These are phyloP conservation scores for Suillus variegatus DNA, from an alignment of 768 basidiomycete species.

Conservation along the genomic window DNA sequence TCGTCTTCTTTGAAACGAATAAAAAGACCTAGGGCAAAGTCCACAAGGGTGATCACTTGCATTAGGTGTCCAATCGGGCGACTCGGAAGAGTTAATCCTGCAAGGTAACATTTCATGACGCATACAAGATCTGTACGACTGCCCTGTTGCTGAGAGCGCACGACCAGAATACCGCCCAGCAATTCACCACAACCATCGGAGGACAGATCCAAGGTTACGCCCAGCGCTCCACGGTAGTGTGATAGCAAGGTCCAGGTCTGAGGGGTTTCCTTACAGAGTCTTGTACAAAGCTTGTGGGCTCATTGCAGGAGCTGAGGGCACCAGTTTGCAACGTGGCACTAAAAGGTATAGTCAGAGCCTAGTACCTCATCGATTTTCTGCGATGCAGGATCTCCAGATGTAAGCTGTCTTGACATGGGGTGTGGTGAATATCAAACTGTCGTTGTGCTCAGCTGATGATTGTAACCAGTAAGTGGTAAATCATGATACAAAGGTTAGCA, in stretches of 20 bases:
- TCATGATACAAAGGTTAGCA: not conserved
- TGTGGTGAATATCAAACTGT: not conserved
- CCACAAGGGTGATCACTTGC: constrained; percentile 24
- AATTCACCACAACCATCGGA: constrained; percentile 25
- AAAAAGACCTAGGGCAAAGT: constrained; percentile 30
- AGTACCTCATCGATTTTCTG: not conserved
- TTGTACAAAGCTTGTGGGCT: not conserved
- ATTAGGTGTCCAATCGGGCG: constrained; percentile 27
- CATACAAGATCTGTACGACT: constrained; percentile 27
- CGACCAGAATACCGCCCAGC: constrained; percentile 24
- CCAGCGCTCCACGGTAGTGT: constrained; percentile 27
- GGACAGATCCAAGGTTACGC: constrained; percentile 12
- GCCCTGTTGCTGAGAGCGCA: constrained; percentile 28
- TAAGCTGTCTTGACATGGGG: not conserved
- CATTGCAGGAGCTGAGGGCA: not conserved
- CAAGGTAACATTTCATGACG: constrained; percentile 28
- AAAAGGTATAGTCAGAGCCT: not conserved
- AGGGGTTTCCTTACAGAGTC: constrained; percentile 12
- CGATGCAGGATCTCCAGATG: not conserved
- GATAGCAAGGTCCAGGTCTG: constrained; percentile 29
- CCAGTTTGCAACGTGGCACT: not conserved
- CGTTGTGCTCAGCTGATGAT: not conserved
- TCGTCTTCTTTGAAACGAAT: constrained; percentile 28
- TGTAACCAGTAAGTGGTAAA: not conserved
- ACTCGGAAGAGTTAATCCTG: constrained; percentile 24